Conservation (phyloP, 441 rosid species). For the Metrosideros polymorpha region DNA sequence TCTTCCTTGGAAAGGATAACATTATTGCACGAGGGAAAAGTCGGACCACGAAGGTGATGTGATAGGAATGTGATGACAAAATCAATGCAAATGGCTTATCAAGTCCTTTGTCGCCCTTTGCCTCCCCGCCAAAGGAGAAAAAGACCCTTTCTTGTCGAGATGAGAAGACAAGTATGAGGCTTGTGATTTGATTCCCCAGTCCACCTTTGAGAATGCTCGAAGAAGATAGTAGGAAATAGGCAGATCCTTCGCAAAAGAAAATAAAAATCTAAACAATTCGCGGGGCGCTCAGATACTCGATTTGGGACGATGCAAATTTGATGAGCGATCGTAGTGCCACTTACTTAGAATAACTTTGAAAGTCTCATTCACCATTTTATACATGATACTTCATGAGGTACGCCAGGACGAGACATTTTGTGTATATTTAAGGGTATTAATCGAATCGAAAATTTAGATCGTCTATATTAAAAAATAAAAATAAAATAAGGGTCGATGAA, state of each 20-base stretch:
- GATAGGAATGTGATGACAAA: not conserved
- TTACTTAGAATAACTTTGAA: not conserved
- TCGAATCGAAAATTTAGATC: not conserved
- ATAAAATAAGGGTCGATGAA: not conserved
- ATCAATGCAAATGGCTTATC: not conserved
- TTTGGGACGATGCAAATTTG: not conserved
- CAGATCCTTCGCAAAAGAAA: no score
- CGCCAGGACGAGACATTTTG: not conserved
- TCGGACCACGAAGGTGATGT: not conserved
- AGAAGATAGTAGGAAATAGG: not conserved
- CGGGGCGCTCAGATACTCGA: no score
- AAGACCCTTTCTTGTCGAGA: not conserved
- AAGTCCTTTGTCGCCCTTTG: not conserved
- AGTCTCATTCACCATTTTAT: not conserved
- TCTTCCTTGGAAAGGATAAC: not conserved
- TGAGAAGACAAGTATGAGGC: not conserved
- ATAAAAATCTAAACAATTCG: not conserved
- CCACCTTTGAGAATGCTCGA: not conserved
- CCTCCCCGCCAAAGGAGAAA: no score
- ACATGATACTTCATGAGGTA: rapidly evolving
- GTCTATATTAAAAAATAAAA: not conserved
- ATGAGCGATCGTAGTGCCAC: not conserved
- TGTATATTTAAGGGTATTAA: no score
- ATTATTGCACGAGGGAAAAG: not conserved
- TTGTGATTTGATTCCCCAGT: not conserved